Evolutionary conservation across 2,329 filamentous ascomycete genomes (phyloP).

Genomic region (Didymella arachidicola): DNA sequence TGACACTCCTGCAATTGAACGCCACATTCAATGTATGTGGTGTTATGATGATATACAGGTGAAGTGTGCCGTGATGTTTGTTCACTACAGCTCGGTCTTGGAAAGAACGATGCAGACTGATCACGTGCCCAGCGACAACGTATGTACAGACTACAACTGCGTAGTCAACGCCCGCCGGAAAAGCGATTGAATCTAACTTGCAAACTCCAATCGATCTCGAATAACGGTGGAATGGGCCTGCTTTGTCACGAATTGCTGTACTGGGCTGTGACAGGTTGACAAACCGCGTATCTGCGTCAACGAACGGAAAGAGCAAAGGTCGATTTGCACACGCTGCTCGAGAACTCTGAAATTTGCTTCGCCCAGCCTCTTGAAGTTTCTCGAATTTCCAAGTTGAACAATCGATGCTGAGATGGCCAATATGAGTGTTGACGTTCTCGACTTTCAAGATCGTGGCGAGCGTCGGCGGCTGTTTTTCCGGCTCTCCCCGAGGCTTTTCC

Average conservation of each 20-base stretch:
- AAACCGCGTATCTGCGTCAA: neutral
- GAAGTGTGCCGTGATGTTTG: neutral
- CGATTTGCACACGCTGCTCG: neutral
- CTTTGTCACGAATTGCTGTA: neutral
- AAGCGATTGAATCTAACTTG: neutral
- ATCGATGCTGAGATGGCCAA: conserved; percentile 9
- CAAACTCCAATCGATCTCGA: neutral
- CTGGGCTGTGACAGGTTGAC: neutral
- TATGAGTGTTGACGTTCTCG: conserved; percentile 27
- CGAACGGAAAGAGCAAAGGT: neutral
- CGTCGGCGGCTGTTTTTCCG: conserved; percentile 13
- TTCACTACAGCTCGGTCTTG: neutral
- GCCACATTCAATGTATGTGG: neutral
- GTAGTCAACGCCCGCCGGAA: neutral
- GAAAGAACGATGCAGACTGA: neutral
- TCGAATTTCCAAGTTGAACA: neutral
- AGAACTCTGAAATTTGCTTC: neutral
- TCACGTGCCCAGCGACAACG: conserved; percentile 5
- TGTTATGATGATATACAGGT: neutral
- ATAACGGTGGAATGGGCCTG: neutral
- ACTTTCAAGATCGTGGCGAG: conserved; percentile 22
- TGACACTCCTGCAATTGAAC: neutral
- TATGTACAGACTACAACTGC: neutral
- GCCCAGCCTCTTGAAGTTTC: neutral
- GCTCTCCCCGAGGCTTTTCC: conserved; percentile 18